Evolutionary conservation across 2,329 filamentous ascomycete genomes (phyloP), one percentile per base, ranked within the genome.

Genomic region (Curvularia sp.): DNA sequence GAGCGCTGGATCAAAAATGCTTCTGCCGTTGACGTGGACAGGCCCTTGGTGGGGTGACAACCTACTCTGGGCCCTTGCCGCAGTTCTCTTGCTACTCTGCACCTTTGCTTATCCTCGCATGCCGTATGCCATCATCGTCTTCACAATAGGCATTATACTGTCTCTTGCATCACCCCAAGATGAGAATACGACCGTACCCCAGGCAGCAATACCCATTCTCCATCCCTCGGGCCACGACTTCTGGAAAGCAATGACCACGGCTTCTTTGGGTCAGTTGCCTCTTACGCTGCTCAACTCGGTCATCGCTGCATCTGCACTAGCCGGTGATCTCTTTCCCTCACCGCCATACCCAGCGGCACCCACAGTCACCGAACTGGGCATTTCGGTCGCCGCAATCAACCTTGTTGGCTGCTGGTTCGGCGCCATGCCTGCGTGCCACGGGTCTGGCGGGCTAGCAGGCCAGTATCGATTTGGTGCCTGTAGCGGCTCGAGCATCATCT

Each of bases 341-440:
- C 77, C 89, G 3, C 84, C 85, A 6, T 78, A 74, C 39, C 76
- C 79, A 1, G 53, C 73, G 0, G 80, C 88, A 0, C 92, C 92
- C 0, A 87, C 86, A 0, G 89, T 92, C 5, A 94, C 92, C 0
- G 83, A 87, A 0, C 82, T 98, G 28, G 94, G 93, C 1, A 75
- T 93, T 59, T 96, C 92, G 53, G 91, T 98, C 3, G 88, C 89
- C 0, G 70, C 82, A 1, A 96, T 97, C 86, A 98, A 98, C 73
- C 80, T 97, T 3, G 75, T 90, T 1, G 90, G 90, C 15, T 93
- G 91, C 69, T 96, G 92, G 91, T 96, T 97, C 69, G 93, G 93
- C 47, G 90, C 90, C 5, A 98, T 97, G 95, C 95, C 94, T 3
- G 88, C 95, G 3, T 98, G 95, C 72, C 95, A 98, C 74, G 94